Evolutionary conservation across 805 yeast genomes (phyloP).

Genomic region (Saccharomycopsis fibuligera): DNA sequence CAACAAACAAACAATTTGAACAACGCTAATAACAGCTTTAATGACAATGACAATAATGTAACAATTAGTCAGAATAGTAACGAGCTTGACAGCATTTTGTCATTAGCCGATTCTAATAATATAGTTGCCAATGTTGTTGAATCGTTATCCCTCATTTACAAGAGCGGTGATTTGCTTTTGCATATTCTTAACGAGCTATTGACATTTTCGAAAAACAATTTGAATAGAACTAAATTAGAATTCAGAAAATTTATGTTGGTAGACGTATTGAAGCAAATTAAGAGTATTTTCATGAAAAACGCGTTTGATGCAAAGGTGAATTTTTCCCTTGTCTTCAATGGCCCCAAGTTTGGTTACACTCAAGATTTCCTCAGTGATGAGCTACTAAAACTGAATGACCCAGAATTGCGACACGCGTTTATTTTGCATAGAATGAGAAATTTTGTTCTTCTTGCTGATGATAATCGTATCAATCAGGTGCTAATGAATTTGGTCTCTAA

Average conservation of each 20-base stretch:
- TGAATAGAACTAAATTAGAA: conserved; percentile 77
- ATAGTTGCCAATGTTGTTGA: conserved; percentile 9
- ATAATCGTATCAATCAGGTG: conserved; percentile 84
- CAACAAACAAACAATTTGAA: neutral
- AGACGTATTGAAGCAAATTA: conserved; percentile 80
- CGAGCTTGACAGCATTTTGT: neutral
- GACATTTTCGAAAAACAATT: conserved; percentile 87
- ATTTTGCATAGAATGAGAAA: conserved; percentile 40
- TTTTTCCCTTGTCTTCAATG: conserved; percentile 48
- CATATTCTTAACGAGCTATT: conserved; percentile 87
- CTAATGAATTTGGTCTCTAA: conserved; percentile 90
- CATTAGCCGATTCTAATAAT: conserved; percentile 4
- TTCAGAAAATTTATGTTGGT: conserved; percentile 70
- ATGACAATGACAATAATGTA: neutral
- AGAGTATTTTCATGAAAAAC: conserved; percentile 76
- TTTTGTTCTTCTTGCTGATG: conserved; percentile 76
- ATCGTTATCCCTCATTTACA: conserved; percentile 58
- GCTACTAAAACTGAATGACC: neutral
- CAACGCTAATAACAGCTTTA: neutral
- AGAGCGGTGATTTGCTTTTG: conserved; percentile 84
- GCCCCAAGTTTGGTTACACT: conserved; percentile 4
- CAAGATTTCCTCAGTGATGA: neutral
- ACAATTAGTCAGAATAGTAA: neutral
- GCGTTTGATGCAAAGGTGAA: conserved; percentile 73
- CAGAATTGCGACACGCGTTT: neutral